Conservation (phyloP, 2,329 filamentous ascomycete species). For the Lasiodiplodia theobromae region DNA sequence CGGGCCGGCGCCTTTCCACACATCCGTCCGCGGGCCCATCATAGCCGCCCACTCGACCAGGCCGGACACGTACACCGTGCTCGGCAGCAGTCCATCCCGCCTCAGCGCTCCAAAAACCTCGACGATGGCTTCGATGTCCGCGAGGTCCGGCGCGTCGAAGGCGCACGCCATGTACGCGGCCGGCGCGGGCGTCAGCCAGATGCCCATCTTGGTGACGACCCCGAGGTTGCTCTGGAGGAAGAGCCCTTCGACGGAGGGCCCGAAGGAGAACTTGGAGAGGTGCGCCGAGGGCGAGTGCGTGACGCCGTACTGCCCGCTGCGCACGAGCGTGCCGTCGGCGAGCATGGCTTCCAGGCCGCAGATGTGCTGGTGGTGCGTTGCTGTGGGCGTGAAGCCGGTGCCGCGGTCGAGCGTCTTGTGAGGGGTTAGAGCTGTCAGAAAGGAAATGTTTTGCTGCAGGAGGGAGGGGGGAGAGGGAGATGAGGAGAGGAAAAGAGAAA, state of each 20-base stretch:
- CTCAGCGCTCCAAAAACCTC: constrained; percentile 57
- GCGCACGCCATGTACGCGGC: constrained; percentile 55
- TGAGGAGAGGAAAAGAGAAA: no score
- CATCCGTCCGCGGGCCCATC: constrained; percentile 46
- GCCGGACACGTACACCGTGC: constrained; percentile 52
- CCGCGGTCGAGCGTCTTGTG: constrained; percentile 33
- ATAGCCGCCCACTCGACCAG: constrained; percentile 52
- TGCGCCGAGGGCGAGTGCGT: constrained; percentile 37
- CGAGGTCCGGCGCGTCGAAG: constrained; percentile 56
- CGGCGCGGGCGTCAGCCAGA: constrained; percentile 62
- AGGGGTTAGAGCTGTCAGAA: background rate
- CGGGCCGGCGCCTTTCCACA: constrained; percentile 38
- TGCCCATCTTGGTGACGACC: constrained; percentile 58
- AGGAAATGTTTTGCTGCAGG: no score
- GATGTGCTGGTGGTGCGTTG: constrained; percentile 55
- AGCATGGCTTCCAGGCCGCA: constrained; percentile 55
- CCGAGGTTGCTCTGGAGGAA: constrained; percentile 47
- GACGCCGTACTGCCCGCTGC: constrained; percentile 52
- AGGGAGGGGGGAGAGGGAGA: no score
- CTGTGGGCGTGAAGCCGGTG: constrained; percentile 47
- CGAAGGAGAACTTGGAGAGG: constrained; percentile 46
- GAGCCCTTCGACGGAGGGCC: constrained; percentile 46
- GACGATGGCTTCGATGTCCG: constrained; percentile 56
- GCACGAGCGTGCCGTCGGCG: constrained; percentile 46
- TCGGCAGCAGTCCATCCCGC: constrained; percentile 51